Evolutionary conservation across 805 yeast genomes (phyloP).

Genomic region (Saccharomycopsis synnaedendra): DNA sequence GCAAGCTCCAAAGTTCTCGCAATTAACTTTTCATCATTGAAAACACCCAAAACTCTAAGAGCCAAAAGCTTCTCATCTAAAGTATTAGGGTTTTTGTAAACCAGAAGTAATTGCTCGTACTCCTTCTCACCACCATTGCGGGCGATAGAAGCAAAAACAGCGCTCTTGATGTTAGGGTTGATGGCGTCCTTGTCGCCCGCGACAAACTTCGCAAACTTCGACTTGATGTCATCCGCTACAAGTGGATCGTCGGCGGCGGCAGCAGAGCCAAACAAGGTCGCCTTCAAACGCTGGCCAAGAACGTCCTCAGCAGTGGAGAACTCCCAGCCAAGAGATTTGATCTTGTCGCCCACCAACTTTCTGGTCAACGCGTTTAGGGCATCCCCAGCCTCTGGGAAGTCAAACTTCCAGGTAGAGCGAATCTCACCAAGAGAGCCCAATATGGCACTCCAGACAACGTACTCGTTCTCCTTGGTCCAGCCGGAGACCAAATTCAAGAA

Average conservation of each 20-base stretch:
- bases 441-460: constrained; percentile 60
- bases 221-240: constrained; percentile 26
- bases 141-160: constrained; percentile 59
- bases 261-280: constrained; percentile 51
- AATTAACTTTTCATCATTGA: constrained; percentile 39
- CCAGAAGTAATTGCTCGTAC: constrained; percentile 48
- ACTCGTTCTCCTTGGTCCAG: constrained; percentile 49
- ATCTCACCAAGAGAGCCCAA: constrained; percentile 36
- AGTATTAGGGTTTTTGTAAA: constrained; percentile 49
- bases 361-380: constrained; percentile 39
- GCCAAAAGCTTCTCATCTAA: constrained; percentile 64
- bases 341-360: constrained; percentile 44
- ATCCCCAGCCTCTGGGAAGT: constrained; percentile 28
- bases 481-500: constrained; percentile 46
- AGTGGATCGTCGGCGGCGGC: constrained; percentile 37
- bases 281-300: constrained; percentile 55
- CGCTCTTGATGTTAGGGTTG: constrained; percentile 60
- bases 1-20: constrained; percentile 45
- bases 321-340: constrained; percentile 51
- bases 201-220: constrained; percentile 40
- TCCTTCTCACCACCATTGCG: constrained; percentile 48
- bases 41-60: constrained; percentile 56
- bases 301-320: constrained; percentile 45
- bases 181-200: constrained; percentile 59
- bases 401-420: constrained; percentile 45